Conservation (phyloP, 2,329 filamentous ascomycete genomes). For the Paramyrothecium sp. region DNA sequence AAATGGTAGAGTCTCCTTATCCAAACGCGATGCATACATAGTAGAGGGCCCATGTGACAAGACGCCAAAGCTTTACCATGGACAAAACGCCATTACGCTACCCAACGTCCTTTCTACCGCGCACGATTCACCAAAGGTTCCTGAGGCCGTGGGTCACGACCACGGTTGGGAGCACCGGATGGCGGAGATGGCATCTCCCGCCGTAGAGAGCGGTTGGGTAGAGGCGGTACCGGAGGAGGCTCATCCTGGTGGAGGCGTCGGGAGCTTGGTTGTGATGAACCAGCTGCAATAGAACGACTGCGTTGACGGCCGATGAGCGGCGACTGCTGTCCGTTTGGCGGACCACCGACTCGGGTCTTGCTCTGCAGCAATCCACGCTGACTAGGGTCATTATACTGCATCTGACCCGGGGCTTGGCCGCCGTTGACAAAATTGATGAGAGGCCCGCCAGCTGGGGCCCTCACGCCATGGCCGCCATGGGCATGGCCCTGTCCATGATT, state of each 20-base stretch:
- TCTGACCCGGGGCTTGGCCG: conserved; percentile 10
- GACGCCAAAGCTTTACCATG: background rate
- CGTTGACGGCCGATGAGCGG: conserved; percentile 10
- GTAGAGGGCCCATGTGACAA: background rate
- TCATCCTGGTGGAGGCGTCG: conserved; percentile 9
- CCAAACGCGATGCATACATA: background rate
- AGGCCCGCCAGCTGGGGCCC: conserved; percentile 32
- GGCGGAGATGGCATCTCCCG: conserved; percentile 19
- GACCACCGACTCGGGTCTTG: conserved; percentile 8
- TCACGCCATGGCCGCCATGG: conserved; percentile 43
- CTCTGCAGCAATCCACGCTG: conserved; percentile 15
- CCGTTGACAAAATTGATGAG: conserved; percentile 46
- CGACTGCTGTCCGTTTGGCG: conserved; percentile 9
- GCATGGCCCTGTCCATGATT: conserved; percentile 38
- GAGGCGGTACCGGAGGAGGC: conserved; percentile 21
- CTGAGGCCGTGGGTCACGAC: conserved; percentile 20
- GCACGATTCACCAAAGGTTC: conserved; percentile 30
- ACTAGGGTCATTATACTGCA: conserved; percentile 7
- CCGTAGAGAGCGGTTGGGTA: conserved; percentile 23
- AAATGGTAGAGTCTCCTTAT: background rate
- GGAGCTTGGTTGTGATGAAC: conserved; percentile 1
- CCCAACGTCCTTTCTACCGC: conserved; percentile 5
- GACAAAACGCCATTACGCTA: no score
- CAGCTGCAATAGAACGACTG: conserved; percentile 22
- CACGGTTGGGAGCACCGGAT: conserved; percentile 12